Base-by-base conservation (phyloP, 202 grass and related monocot genomes). In the Eragrostis tef region DNA sequence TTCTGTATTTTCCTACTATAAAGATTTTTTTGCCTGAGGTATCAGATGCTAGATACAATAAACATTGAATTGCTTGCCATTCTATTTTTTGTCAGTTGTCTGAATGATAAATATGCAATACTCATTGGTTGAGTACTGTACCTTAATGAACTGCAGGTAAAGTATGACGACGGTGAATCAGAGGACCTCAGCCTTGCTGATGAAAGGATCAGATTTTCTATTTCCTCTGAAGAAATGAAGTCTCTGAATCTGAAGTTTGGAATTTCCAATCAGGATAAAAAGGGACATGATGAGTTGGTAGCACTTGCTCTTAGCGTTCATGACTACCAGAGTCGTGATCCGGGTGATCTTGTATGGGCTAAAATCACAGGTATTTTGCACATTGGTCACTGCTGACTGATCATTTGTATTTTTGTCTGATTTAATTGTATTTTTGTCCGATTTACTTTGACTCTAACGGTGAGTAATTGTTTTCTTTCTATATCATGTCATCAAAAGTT, bases 271-370 rank as follows among this genome's bases (percentile, higher is more conserved):
- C 62, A 81, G 61, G 89, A 95, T 54, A 96, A 91, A 81, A 94
- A 88, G 75, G 87, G 85, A 15, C 79, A 91, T 71, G 88, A 99
- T 71, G 96, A 99, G 83, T 87, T 99, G 74, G 73, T 99, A 77
- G 90, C 88, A 27, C 89, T 99, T 82, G 90, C 96, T 90, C 69
- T 95, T 70, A 96, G 83, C 84, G 90, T 99, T 80, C 93, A 95
- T 85, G 96, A 93, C 67, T 96, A 92, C 74, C 96, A 99, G 88
- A 79, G 83, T 89, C 81, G 91, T 70, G 96, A 96, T 19, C 85
- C 93, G 15, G 96, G 89, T 73, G 96, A 99, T 79, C 83, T 99
- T 89, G 93, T 99, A n/a, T 99, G 96, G 96, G 96, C 90, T 74
- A 99, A 99, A 89, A 83, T 99, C 79, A 93, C 96, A 93, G 96